Evolutionary conservation across 164 flowering plant species (phyloP).

Genomic region (Annona cherimola): DNA sequence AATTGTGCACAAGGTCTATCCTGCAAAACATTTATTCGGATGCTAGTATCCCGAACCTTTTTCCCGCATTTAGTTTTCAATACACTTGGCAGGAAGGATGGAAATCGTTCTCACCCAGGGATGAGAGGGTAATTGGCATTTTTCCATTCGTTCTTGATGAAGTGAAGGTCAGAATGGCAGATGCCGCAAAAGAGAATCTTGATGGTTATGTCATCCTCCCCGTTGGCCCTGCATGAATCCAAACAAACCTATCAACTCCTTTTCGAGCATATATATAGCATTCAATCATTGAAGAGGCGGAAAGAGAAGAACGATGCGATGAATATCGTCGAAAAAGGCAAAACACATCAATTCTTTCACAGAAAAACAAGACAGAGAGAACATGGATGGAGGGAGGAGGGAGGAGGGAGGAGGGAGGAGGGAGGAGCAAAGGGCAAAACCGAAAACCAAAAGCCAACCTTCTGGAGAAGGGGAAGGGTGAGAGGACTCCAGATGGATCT

Average conservation of each 20-base stretch:
- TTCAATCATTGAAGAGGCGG: too few relatives aligned
- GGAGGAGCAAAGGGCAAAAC: background rate
- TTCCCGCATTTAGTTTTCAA: background rate
- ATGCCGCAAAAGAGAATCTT: conserved; percentile 24
- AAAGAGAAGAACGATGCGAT: too few relatives aligned
- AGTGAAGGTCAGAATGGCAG: conserved; percentile 28
- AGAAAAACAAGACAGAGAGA: too few relatives aligned
- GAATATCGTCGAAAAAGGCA: too few relatives aligned
- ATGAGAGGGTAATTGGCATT: conserved; percentile 15
- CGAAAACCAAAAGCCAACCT: background rate
- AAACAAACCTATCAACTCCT: too few relatives aligned
- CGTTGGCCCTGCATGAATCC: conserved; percentile 10
- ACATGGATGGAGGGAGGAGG: background rate
- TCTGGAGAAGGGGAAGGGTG: conserved; percentile 14
- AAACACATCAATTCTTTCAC: too few relatives aligned
- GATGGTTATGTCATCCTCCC: conserved; percentile 20
- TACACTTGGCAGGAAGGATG: background rate
- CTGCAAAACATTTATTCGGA: too few relatives aligned
- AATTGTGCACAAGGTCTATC: too few relatives aligned
- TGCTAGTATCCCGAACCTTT: too few relatives aligned
- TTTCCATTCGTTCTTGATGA: conserved; percentile 19
- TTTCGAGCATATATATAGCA: too few relatives aligned
- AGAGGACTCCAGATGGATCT: conserved; percentile 12
- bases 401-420: background rate
- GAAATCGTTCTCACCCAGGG: conserved; percentile 11